Base-by-base conservation (phyloP, 805 yeast genomes). In the Diddensiella caesifluorescens region DNA sequence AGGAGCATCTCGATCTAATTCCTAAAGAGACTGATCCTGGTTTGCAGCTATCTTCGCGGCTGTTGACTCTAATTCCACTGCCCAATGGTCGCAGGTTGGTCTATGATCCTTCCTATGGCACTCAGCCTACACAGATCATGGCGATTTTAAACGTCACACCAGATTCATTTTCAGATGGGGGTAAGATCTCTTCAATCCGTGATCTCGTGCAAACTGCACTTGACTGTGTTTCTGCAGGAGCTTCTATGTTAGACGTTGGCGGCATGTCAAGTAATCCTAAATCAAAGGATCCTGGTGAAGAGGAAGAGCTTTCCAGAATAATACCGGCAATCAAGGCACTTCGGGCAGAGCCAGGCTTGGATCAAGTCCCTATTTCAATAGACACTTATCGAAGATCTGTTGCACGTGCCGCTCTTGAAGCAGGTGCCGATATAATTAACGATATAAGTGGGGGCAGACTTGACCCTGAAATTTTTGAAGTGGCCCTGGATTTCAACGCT, bases 261-360 rank as follows among this genome's bases (percentile, higher is more conserved):
- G 98, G 98, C 1, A 85, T 87, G 44, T 86, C 96, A 1, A 92
- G 98, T 0, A 73, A 94, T 38, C 98, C 98, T 0, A 86, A 87
- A 1, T 77, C 94, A 1, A 54, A 50, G 0, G 85, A 77, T 41
- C 80, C 83, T 0, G 54, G 73, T 2, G 71, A 60, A 16, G 73
- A 72, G n/a, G 89, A 76, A 42, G 98, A 92, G 59, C 52, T 83
- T 35, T 54, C 53, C 2, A 64, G 97, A 32, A 82, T 89, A 0
- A 59, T 85, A 4, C 92, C 92, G 0, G 73, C 83, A 0, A 70
- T 92, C 2, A 58, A 70, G 46, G 77, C 76, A 0, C 73, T 88
- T 16, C 73, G 94, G 45, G 39, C 53, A 1, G 59, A 69, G 34
- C 48, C 59, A 4, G 52, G 46, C 21, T 47, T 76, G 43, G 58